A percentile compares a stretch with the other conserved stretches of the same genome.
Conservation (phyloP, 441 rosid genomes). For the Mallotus japonicus region DNA sequence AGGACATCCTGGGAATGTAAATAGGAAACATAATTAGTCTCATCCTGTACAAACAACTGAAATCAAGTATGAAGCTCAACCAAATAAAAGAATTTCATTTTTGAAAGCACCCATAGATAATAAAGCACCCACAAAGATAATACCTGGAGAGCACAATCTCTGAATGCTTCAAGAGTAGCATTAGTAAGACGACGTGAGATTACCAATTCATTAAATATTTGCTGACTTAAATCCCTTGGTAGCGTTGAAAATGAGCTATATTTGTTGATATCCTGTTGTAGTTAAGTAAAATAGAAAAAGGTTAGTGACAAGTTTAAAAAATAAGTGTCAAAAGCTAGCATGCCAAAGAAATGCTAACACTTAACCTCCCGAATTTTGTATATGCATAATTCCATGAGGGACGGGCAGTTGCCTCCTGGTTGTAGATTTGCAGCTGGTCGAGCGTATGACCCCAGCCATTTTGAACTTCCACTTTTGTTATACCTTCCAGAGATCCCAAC, state of each 20-base stretch:
- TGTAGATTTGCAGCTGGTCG: conserved; percentile 44
- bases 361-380: conserved; percentile 57
- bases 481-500: conserved; percentile 52
- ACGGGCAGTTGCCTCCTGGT: conserved; percentile 38
- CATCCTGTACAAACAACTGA: conserved; percentile 17
- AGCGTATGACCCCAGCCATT: conserved; percentile 72
- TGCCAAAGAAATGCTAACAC: neutral
- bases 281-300: conserved; percentile 4
- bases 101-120: neutral
- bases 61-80: conserved; percentile 3
- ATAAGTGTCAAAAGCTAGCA: neutral
- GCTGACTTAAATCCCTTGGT: conserved; percentile 93
- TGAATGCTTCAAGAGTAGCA: conserved; percentile 63
- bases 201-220: conserved; percentile 72
- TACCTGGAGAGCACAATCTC: conserved; percentile 93
- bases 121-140: conserved; percentile 8
- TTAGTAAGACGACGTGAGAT: conserved; percentile 42
- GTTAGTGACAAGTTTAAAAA: conserved; percentile 8
- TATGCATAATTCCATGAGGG: conserved; percentile 79
- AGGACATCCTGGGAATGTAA: conserved; percentile 54
- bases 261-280: conserved; percentile 53
- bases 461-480: conserved; percentile 76
- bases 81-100: neutral
- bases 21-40: neutral
- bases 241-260: conserved; percentile 56